Evolutionary conservation across 768 basidiomycete species (phyloP), one percentile per base, ranked within the genome.

Genomic region (Trametes cinnabarina): DNA sequence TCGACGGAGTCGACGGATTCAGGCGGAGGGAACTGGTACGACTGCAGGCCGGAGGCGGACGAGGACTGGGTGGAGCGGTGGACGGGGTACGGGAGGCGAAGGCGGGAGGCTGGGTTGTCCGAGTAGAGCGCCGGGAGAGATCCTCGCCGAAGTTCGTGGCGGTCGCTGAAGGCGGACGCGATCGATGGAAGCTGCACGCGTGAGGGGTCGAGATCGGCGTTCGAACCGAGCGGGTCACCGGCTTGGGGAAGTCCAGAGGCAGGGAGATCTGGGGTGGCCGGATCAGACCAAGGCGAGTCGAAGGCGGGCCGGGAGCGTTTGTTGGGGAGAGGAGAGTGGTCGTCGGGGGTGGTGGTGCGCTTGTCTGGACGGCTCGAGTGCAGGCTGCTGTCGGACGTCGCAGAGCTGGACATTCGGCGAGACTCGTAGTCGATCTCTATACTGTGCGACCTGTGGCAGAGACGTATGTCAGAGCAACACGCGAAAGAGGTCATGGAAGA

Each of bases 361-460:
- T 86, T 89, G 65, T 88, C 86, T 9, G 74, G 76, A 49, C 81
- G 76, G 42, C n/a, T n/a, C n/a, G 85, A 85, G 61, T 81, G 76
- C 58, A 79, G 73, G 69, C 77, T 81, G 74, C 78, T 80, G 72
- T 90, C 88, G 15, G 88, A 89, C 57, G 83, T 79, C 49, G 84
- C 85, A 62, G 86, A 88, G 70, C 81, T 79, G 72, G 90, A 90
- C 90, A 92, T 90, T 68, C 88, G 86, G 68, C 88, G 80, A 35
- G 71, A 69, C 60, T 77, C 69, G 81, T 87, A 84, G 72, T 83
- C 83, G 62, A 82, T 66, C 71, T 80, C 83, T 60, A 77, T 65
- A 44, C 79, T 75, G 49, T 74, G 68, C 58, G 75, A 66, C 66
- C 76, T 79, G 6, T 32, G 30, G 68, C 52, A 54, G 48, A 47